These are phyloP conservation scores for Arthromyces matolae DNA, from an alignment of 768 basidiomycete species.

Conservation along the genomic window DNA sequence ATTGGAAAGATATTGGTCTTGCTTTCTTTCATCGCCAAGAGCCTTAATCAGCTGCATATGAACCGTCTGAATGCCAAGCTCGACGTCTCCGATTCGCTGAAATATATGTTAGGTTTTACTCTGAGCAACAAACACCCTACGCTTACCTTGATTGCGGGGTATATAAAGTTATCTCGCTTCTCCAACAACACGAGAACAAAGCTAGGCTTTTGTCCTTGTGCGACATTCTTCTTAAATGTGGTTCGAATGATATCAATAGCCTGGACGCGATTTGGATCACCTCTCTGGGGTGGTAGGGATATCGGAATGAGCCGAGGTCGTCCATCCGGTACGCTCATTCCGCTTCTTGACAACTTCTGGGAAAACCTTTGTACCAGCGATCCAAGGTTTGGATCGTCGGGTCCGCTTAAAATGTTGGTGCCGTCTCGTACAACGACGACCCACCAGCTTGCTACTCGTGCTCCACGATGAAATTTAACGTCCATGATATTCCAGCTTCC, in stretches of 20 bases:
- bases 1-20: conserved; percentile 81
- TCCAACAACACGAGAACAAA: conserved; percentile 73
- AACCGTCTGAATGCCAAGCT: conserved; percentile 72
- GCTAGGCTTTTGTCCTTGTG: conserved; percentile 38
- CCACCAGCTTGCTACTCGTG: conserved; percentile 54
- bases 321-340: conserved; percentile 45
- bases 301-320: conserved; percentile 36
- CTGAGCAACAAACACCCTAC: too few relatives aligned
- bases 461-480: conserved; percentile 63
- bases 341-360: conserved; percentile 52
- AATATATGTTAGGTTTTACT: too few relatives aligned
- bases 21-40: conserved; percentile 46
- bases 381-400: conserved; percentile 37
- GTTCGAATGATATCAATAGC: conserved; percentile 41
- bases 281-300: conserved; percentile 19
- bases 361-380: conserved; percentile 50
- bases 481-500: conserved; percentile 78
- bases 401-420: conserved; percentile 31
- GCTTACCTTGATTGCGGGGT: conserved; percentile 71
- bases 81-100: conserved; percentile 64
- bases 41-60: conserved; percentile 68
- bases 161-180: conserved; percentile 66
- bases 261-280: conserved; percentile 30
- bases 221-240: conserved; percentile 31
- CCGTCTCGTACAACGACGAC: conserved; percentile 63